These are phyloP conservation scores for Eutypella sp. DNA, from an alignment of 2,329 filamentous ascomycete genomes.

Conservation along the genomic window DNA sequence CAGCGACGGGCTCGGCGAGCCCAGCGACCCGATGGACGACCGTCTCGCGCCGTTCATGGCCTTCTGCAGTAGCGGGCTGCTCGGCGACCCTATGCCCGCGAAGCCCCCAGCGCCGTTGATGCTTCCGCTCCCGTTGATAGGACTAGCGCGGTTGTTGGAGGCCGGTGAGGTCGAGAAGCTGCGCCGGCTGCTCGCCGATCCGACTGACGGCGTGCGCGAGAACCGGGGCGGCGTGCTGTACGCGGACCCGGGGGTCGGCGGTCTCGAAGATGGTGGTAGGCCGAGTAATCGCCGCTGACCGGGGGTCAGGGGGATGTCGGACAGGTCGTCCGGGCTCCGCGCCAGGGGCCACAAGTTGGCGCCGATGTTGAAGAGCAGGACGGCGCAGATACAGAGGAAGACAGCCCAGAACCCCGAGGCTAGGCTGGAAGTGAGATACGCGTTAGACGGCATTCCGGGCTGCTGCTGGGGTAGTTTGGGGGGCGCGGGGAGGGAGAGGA, in stretches of 20 bases:
- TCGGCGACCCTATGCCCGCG: conserved; percentile 36
- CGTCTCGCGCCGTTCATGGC: conserved; percentile 53
- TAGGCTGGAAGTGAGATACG: background rate
- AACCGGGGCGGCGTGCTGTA: conserved; percentile 88
- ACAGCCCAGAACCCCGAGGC: conserved; percentile 30
- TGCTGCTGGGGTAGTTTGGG: too few species aligned
- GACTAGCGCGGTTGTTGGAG: conserved; percentile 51
- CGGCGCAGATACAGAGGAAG: conserved; percentile 44
- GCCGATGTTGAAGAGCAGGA: conserved; percentile 66
- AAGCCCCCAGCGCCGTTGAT: conserved; percentile 22
- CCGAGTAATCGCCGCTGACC: conserved; percentile 81
- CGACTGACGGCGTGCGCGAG: conserved; percentile 64
- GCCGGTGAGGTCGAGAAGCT: conserved; percentile 55
- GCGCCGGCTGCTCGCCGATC: conserved; percentile 56
- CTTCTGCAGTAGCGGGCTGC: conserved; percentile 63
- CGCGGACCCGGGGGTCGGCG: conserved; percentile 63
- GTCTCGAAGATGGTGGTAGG: conserved; percentile 60
- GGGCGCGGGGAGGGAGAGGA: background rate
- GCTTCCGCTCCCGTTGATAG: conserved; percentile 27
- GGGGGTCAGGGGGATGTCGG: conserved; percentile 88
- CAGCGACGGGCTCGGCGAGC: conserved; percentile 54
- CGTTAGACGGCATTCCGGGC: background rate
- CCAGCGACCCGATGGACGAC: conserved; percentile 56
- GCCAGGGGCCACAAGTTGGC: conserved; percentile 68
- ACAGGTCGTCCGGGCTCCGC: conserved; percentile 67